These are phyloP conservation scores for Leavenworthia alabamica DNA, from an alignment of 345 rosid genomes.

Conservation along the genomic window DNA sequence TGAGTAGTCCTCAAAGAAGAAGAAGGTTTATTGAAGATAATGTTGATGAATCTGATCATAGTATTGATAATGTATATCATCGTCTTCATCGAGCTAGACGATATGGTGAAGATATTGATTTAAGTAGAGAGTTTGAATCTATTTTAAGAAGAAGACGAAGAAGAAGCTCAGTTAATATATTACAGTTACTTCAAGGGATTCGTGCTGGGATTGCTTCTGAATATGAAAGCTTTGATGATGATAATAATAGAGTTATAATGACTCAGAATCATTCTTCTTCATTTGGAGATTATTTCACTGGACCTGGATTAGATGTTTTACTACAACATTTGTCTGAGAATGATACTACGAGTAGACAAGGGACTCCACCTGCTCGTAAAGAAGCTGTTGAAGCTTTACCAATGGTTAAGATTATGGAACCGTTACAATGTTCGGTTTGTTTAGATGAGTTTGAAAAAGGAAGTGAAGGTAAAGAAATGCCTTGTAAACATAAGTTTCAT, in stretches of 20 bases:
- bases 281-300: constrained; percentile 74
- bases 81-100: constrained; percentile 28
- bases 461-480: constrained; percentile 67
- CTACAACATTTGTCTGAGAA: constrained; percentile 89
- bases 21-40: constrained; percentile 28
- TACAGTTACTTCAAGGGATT: constrained; percentile 75
- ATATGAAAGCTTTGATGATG: constrained; percentile 45
- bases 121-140: constrained; percentile 64
- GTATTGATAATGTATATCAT: constrained; percentile 23
- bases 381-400: constrained; percentile 77
- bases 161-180: constrained; percentile 62
- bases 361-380: constrained; percentile 85
- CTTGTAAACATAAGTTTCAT: constrained; percentile 90
- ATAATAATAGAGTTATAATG: constrained; percentile 43
- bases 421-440: constrained; percentile 70
- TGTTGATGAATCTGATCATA: constrained; percentile 11
- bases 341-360: constrained; percentile 73
- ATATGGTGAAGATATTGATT: constrained; percentile 47
- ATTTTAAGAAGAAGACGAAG: constrained; percentile 54
- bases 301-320: constrained; percentile 78
- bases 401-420: constrained; percentile 47
- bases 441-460: constrained; percentile 78
- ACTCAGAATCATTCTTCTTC: constrained; percentile 45
- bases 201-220: constrained; percentile 75
- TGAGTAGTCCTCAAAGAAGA: constrained; percentile 51